Evolutionary conservation across 768 basidiomycete species (phyloP), one percentile per base, ranked within the genome.

Genomic region (Lactifluus subvellereus): DNA sequence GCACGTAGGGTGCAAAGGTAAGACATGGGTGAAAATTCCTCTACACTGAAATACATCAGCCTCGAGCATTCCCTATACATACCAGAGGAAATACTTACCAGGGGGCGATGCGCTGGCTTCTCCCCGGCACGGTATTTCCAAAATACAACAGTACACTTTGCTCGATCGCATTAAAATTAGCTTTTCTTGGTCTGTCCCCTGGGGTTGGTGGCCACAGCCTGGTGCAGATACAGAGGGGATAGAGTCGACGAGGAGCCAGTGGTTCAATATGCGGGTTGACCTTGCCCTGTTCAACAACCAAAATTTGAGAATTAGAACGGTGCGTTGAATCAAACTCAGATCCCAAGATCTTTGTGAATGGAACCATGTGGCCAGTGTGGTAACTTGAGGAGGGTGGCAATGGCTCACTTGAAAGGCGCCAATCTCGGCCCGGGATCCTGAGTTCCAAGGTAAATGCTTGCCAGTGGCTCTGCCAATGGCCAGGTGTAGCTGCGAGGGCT

Each of bases 161-260:
- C 69, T 83, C 84, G 35, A 94, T 71, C 0, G 91, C 85, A 3
- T 77, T 72, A 74, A 83, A 91, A 55, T 94, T 81, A 20, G 81
- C 79, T 68, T 84, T 88, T n/a, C 81, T 78, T 51, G 84, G 84
- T 11, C 88, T 84, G 85, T 32, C 81, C 78, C 53, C 84, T 83
- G 9, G 87, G 70, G 53, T 73, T 69, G 55, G 63, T 58, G 54
- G 50, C 27, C 60, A 91, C 84, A 37, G 27, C 27, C 94, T 81
- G 16, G 94, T 73, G 88, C 89, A 91, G 47, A 90, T 82, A 72
- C 92, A 20, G 59, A 42, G 45, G 60, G 72, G 42, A 94, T 81
- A 69, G 95, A 86, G 73, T 96, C 92, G 59, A 94, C 86, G 37
- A 96, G 83, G 11, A 95, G 74, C 89, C 92, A 94, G 43, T 93